A percentile compares a stretch with the other conserved stretches of the same genome.
phyloP scores from a whole-genome alignment of 208 protist species.

The Wallacemonas sp. region DNA sequence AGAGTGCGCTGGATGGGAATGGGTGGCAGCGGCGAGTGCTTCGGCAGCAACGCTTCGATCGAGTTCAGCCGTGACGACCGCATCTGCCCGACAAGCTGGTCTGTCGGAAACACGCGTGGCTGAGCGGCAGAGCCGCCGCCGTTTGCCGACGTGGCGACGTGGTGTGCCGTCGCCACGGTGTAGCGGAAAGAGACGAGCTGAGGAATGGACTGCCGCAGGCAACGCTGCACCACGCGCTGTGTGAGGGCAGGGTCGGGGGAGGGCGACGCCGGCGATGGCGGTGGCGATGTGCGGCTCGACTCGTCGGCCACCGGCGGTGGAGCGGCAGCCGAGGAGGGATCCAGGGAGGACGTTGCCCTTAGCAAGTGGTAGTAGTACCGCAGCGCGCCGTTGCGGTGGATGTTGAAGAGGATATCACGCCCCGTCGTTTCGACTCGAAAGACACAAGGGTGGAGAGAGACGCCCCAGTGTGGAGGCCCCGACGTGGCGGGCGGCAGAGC shows the following conservation, averaged over 20 bases:
- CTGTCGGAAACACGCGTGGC: background rate
- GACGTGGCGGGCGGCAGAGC: background rate
- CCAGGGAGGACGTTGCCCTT: background rate
- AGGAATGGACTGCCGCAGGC: background rate
- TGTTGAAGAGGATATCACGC: slow-evolving; percentile 6
- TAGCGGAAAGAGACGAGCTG: slow-evolving; percentile 27
- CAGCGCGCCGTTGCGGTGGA: slow-evolving; percentile 10
- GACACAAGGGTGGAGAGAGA: slow-evolving; percentile 15
- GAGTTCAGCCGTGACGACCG: slow-evolving; percentile 11
- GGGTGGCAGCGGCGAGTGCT: background rate
- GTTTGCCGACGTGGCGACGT: background rate
- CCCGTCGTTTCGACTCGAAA: slow-evolving; percentile 8
- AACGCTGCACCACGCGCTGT: slow-evolving; percentile 4
- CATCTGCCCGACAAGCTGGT: slow-evolving; percentile 11
- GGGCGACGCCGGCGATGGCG: background rate
- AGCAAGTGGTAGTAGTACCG: slow-evolving; percentile 10
- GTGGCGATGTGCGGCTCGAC: background rate
- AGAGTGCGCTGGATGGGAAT: background rate
- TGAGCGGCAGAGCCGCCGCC: no score
- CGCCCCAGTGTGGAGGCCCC: slow-evolving; percentile 11
- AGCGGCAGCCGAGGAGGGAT: background rate
- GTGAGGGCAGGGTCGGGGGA: background rate
- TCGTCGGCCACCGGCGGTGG: background rate
- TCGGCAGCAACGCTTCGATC: slow-evolving; percentile 14
- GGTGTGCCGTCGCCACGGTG: background rate